Conservation (phyloP, 73 alveolate genomes). For the Paramecium primaurelia region DNA sequence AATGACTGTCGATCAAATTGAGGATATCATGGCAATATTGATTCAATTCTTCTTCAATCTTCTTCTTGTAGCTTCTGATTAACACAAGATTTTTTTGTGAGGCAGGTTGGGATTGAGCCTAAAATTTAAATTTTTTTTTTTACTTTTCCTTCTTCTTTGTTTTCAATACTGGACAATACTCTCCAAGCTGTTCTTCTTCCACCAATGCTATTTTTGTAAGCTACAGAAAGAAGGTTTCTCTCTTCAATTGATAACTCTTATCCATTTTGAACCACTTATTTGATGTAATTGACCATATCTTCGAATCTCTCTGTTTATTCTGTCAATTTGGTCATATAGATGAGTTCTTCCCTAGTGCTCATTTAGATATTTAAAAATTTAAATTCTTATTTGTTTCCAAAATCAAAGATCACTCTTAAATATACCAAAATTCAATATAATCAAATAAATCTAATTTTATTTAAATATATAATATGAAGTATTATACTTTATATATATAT, state of each 20-base stretch:
- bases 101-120: slow-evolving; percentile 29
- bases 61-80: slow-evolving; percentile 74
- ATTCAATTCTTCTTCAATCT: slow-evolving; percentile 84
- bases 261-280: slow-evolving; percentile 67
- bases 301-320: slow-evolving; percentile 88
- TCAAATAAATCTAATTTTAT: background rate
- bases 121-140: background rate
- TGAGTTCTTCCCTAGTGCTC: slow-evolving; percentile 73
- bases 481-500: background rate
- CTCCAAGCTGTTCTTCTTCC: slow-evolving; percentile 82
- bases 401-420: background rate
- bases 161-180: slow-evolving; percentile 73
- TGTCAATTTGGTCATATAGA: slow-evolving; percentile 83
- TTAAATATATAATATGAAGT: background rate
- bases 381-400: background rate
- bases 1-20: slow-evolving; percentile 67
- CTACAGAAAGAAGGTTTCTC: slow-evolving; percentile 85
- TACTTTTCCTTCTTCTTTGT: slow-evolving; percentile 74
- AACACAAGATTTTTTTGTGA: slow-evolving; percentile 62
- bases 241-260: slow-evolving; percentile 78
- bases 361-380: background rate
- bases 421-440: background rate
- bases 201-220: slow-evolving; percentile 80
- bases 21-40: slow-evolving; percentile 77
- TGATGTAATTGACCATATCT: slow-evolving; percentile 87